Evolutionary conservation across 164 flowering plant species (phyloP), one percentile per base, ranked within the genome.

Genomic region (Liriodendron chinense): DNA sequence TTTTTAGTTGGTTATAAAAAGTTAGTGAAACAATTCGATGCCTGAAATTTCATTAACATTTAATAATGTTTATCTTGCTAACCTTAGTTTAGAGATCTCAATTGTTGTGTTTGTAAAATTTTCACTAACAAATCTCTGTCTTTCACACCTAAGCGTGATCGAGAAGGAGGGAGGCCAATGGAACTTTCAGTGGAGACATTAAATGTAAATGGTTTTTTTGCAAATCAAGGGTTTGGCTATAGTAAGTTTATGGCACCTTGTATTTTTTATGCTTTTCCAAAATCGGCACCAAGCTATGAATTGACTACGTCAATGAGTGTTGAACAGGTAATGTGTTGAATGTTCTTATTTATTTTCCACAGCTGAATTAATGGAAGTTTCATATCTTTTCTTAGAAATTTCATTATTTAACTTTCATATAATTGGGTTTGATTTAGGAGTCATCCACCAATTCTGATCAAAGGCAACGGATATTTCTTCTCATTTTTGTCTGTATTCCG

Each of bases 81-180:
- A 65, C 26, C 28, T 65, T 65, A 10, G 16, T 16, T 34, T 67
- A n/a, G 18, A 34, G n/a, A 12, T 67, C 26, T 26, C 69, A 67
- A 18, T 26, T 67, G 12, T 64, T 21, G 67, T 24, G 26, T 64
- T 64, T 64, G 20, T 64, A 23, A 18, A 47, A 23, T 73, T 26
- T 70, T 23, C 47, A 71, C 74, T 79, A 56, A 84, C n/a, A 56
- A 23, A 56, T 47, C 16, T 18, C 1, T 65, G 71, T 75, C 6
- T 66, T 82, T 76, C 83, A 83, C 93, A 71, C 79, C 63, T 75
- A 92, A 89, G 82, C 87, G 73, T 66, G 98, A 94, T 70, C 82
- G 95, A 82, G 98, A 94, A 90, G 97, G 97, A 10, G 97, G 97
- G 47, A 81, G 75, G 77, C 94, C 98, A 13, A 61, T 89, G 75